Conservation (phyloP, 2,329 filamentous ascomycete species). For the Fusarium nodosum region DNA sequence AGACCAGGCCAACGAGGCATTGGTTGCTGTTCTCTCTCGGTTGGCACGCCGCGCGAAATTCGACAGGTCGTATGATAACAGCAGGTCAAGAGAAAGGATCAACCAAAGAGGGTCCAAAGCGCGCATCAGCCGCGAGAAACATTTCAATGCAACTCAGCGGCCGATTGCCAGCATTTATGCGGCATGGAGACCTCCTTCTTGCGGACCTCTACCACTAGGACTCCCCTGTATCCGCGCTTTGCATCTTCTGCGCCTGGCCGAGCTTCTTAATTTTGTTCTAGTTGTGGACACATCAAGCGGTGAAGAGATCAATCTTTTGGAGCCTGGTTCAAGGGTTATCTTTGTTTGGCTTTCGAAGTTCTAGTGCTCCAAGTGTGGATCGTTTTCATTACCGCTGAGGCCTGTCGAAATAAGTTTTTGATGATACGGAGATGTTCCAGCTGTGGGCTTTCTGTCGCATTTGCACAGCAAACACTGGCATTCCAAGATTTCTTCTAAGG, state of each 20-base stretch:
- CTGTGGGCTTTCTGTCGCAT: constrained; percentile 24
- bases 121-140: constrained; percentile 47
- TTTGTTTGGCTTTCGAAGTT: constrained; percentile 40
- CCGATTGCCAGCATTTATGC: constrained; percentile 46
- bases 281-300: constrained; percentile 48
- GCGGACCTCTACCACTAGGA: constrained; percentile 44
- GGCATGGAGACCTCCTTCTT: constrained; percentile 43
- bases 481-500: constrained; percentile 17
- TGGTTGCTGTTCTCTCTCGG: constrained; percentile 9
- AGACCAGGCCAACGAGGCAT: constrained; percentile 9
- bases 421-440: constrained; percentile 28
- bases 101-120: constrained; percentile 41
- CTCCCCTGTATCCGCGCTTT: constrained; percentile 34
- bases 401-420: constrained; percentile 33
- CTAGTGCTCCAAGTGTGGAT: constrained; percentile 45
- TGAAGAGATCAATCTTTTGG: constrained; percentile 43
- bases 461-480: constrained; percentile 25
- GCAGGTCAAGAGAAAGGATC: constrained; percentile 21
- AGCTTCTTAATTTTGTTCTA: constrained; percentile 32
- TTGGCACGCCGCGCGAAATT: constrained; percentile 15
- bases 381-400: constrained; percentile 38
- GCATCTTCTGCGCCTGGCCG: constrained; percentile 43
- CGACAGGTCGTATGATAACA: constrained; percentile 46
- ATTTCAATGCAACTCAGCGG: constrained; percentile 48
- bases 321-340: constrained; percentile 44